Base-by-base conservation (phyloP, 2,329 filamentous ascomycete species). In the Chaetomium olivaceum region DNA sequence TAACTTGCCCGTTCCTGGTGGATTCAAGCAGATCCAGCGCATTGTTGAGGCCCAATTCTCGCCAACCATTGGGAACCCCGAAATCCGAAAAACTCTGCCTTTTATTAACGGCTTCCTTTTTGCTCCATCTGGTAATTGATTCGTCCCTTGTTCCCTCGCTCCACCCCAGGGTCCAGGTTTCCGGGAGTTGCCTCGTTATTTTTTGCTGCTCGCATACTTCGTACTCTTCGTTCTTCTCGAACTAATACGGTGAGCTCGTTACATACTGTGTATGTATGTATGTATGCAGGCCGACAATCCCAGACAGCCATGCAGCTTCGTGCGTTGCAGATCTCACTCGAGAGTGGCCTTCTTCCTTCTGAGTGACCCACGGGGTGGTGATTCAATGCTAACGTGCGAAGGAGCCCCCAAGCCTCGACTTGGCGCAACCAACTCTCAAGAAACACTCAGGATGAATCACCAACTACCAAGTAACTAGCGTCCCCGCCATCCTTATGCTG, bases 21-120 rank as follows among this genome's bases (percentile, higher is more conserved):
- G 33, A 52, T 54, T 39, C 48, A 21, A 19, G n/a, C 6, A 31
- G 31, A 46, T 46, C 39, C 33, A 29, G 39, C 19, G 54, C 31
- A 33, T 21, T 12, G 50, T n/a, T 61, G 57, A 29, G 23, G 12
- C 23, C 50, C 14, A 52, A n/a, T 54, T n/a, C 51, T 29, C 51
- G 27, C 25, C 57, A n/a, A 31, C 57, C 36, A 58, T 29, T 58
- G 36, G 21, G 57, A 31, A 48, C 9, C 8, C 12, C 6, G 36
- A 23, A 46, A 51, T 33, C 1, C 21, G 36, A 62, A 62, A 62
- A 62, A 56, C 48, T 50, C 51, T 48, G 46, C 9, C 21, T 23
- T 55, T 55, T 61, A n/a, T 14, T 43, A 19, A 19, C 39, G 5
- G 39, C 16, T 43, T 43, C 39, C 39, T 43, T n/a, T 43, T 56